Evolutionary conservation across 345 rosid species (phyloP), one percentile per base, ranked within the genome.

Genomic region (Gossypium sturtianum): DNA sequence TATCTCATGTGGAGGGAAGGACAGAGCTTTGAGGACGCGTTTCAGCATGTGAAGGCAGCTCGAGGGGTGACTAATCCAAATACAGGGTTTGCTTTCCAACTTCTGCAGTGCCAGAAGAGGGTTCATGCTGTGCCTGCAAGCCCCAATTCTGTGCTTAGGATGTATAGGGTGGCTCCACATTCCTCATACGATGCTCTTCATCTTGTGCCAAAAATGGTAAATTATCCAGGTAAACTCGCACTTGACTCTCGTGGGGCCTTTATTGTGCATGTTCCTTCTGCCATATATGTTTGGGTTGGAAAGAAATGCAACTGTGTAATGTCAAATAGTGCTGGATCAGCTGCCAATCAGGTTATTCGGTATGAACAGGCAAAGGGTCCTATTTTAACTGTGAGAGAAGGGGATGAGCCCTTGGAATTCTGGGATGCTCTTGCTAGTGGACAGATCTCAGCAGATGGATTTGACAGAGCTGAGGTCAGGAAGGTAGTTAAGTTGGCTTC

Each of bases 1-100:
- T 90, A 90, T 82, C 88, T 88, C 48, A 90, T 88, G 91, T 90
- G 94, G 91, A 88, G 90, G 80, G 80, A 90, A 41, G 88, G 91
- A 16, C 94, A 86, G 83, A 88, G 88, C 78, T 90, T 90, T 70
- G 91, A 90, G 63, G 91, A 88, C 60, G 94, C 94, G 2, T 90
- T 90, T 80, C 91, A 82, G 52, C 82, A 79, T 69, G 94, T 90
- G 66, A 90, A 88, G 87, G 87, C 90, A 17, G 90, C 94, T 0
- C 79, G 91, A 72, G 90, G 91, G 47, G 90, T 90, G 74, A 88
- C 94, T 0, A 88, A 90, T 66, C 94, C 94, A 7, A 90, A 90
- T 63, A 88, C 88, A 83, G 94, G 94, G 44, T 90, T 90, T 74
- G 91, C 94, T 66, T 86, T 91, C 70, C 91, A 90, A 76, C 94